Conservation (phyloP, 345 rosid genomes). For the Balakata baccata region DNA sequence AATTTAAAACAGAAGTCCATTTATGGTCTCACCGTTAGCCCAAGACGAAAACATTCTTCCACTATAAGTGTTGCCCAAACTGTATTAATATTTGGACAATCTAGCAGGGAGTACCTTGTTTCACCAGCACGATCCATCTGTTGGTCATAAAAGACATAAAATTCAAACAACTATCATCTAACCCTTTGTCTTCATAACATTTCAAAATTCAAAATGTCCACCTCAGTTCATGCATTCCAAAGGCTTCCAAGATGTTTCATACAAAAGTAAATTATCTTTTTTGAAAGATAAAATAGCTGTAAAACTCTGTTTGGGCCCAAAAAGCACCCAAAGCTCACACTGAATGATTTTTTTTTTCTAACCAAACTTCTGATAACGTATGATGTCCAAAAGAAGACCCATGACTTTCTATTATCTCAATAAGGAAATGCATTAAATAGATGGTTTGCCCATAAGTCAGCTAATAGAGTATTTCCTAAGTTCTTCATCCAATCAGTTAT, state of each 20-base stretch:
- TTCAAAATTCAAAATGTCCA: constrained; percentile 5
- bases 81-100: constrained; percentile 61
- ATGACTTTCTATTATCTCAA: neutral
- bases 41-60: constrained; percentile 93
- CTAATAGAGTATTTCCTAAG: neutral
- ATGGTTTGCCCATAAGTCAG: neutral
- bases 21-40: constrained; percentile 63
- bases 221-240: constrained; percentile 6
- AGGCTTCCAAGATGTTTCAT: neutral
- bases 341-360: neutral
- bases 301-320: neutral
- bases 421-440: neutral
- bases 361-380: neutral
- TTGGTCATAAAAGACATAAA: constrained; percentile 31
- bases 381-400: neutral
- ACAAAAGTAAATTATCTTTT: neutral
- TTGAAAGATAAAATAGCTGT: neutral
- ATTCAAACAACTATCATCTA: constrained; percentile 24
- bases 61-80: constrained; percentile 85
- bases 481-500: neutral
- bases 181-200: constrained; percentile 7
- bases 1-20: constrained; percentile 16
- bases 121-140: constrained; percentile 58
- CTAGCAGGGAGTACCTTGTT: constrained; percentile 39
- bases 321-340: neutral